Conservation (phyloP, 2,329 filamentous ascomycete species). For the Xylariales sp. region DNA sequence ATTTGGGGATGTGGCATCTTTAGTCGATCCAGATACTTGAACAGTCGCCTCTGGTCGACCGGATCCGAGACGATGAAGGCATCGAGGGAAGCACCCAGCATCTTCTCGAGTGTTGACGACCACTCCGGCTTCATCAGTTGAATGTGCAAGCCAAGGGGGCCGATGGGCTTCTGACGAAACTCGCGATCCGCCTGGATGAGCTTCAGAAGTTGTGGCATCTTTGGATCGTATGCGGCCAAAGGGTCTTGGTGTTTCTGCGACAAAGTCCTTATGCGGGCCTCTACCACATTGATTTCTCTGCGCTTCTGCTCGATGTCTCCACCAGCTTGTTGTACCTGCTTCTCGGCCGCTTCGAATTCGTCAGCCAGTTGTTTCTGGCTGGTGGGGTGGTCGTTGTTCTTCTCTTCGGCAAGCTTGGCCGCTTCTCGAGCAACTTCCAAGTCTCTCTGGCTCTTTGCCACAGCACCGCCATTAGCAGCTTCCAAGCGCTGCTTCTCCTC, state of each 20-base stretch:
- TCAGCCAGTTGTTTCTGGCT: slow-evolving; percentile 19
- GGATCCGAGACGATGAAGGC: slow-evolving; percentile 80
- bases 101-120: slow-evolving; percentile 75
- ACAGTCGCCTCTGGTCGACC: slow-evolving; percentile 67
- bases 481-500: slow-evolving; percentile 59
- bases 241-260: slow-evolving; percentile 53
- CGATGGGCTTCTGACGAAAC: slow-evolving; percentile 71
- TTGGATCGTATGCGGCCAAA: slow-evolving; percentile 59
- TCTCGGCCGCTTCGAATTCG: slow-evolving; percentile 24
- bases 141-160: slow-evolving; percentile 76
- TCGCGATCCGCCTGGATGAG: slow-evolving; percentile 65
- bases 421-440: slow-evolving; percentile 53
- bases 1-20: slow-evolving; percentile 48
- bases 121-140: slow-evolving; percentile 74
- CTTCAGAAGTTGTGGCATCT: slow-evolving; percentile 59
- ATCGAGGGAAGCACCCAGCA: slow-evolving; percentile 64
- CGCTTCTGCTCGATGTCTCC: slow-evolving; percentile 38
- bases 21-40: slow-evolving; percentile 56
- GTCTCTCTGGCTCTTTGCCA: slow-evolving; percentile 55
- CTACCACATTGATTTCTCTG: slow-evolving; percentile 48
- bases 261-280: slow-evolving; percentile 47
- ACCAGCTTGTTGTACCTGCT: slow-evolving; percentile 23
- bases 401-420: slow-evolving; percentile 36
- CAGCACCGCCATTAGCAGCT: slow-evolving; percentile 64
- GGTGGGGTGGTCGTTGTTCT: slow-evolving; percentile 20